Evolutionary conservation across 2,329 filamentous ascomycete species (phyloP).

Genomic region (Fusarium sp.): DNA sequence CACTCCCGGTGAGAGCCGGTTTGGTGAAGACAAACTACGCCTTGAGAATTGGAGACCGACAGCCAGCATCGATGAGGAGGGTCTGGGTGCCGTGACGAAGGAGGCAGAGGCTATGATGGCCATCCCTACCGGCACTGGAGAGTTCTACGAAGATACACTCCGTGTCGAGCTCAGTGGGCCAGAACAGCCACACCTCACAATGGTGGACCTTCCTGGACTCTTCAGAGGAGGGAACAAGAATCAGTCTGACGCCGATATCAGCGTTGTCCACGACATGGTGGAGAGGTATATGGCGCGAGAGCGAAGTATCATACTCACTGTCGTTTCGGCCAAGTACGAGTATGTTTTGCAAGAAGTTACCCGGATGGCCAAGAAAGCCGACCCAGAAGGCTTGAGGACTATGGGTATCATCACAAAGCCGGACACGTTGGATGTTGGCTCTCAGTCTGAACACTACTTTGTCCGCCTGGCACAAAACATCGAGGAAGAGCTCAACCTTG

Average conservation of each 20-base stretch:
- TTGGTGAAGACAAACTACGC: background rate
- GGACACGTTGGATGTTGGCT: slow-evolving; percentile 47
- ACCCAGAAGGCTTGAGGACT: slow-evolving; percentile 53
- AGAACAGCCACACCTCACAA: slow-evolving; percentile 62
- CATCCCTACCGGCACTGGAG: slow-evolving; percentile 46
- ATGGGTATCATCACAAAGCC: slow-evolving; percentile 68
- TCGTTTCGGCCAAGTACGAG: slow-evolving; percentile 66
- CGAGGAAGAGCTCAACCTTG: slow-evolving; percentile 58
- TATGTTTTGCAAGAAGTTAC: slow-evolving; percentile 68
- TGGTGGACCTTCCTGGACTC: slow-evolving; percentile 68
- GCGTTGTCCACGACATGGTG: slow-evolving; percentile 59
- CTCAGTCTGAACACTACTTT: slow-evolving; percentile 53
- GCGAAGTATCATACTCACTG: slow-evolving; percentile 68
- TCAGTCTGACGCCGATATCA: slow-evolving; percentile 57
- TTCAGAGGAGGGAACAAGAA: slow-evolving; percentile 50
- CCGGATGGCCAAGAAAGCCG: slow-evolving; percentile 49
- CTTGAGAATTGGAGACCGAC: slow-evolving; percentile 26
- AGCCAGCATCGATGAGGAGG: slow-evolving; percentile 24
- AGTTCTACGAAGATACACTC: slow-evolving; percentile 59
- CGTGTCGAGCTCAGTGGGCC: slow-evolving; percentile 61
- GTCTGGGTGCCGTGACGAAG: slow-evolving; percentile 48
- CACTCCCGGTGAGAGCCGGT: slow-evolving; percentile 29
- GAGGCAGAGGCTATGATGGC: slow-evolving; percentile 60
- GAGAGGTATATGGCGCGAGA: slow-evolving; percentile 64
- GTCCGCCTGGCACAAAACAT: slow-evolving; percentile 56